A percentile compares a stretch with the other conserved stretches of the same genome.
phyloP scores from a whole-genome alignment of 2,329 filamentous ascomycete genomes.

The Sporothrix humicola region DNA sequence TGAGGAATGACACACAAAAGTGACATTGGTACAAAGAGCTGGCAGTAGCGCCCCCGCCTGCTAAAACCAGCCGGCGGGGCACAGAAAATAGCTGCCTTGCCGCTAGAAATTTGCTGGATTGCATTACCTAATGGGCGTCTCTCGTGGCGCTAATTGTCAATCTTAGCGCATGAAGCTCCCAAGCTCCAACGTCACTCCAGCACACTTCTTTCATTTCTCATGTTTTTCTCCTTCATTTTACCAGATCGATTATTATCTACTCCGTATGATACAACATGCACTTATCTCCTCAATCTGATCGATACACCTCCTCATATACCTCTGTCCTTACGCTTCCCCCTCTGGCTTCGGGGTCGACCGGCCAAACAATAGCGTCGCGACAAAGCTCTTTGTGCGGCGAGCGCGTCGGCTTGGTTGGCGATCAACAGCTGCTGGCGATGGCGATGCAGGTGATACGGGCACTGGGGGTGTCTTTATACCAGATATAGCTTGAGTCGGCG shows the following conservation, averaged over 20 bases:
- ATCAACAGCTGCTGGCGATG: background rate
- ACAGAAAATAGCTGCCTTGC: background rate
- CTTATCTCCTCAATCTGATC: background rate
- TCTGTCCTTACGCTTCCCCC: background rate
- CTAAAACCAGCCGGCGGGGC: slow-evolving; percentile 7
- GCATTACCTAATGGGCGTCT: slow-evolving; percentile 9
- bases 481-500: background rate
- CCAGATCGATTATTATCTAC: background rate
- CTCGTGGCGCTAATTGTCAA: background rate
- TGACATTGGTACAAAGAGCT: background rate
- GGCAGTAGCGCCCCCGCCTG: background rate
- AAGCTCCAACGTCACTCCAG: background rate
- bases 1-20: slow-evolving; percentile 24
- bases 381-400: slow-evolving; percentile 54
- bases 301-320: background rate
- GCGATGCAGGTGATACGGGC: background rate
- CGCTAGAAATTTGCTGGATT: background rate
- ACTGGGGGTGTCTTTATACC: background rate
- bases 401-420: slow-evolving; percentile 31
- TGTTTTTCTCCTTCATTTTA: background rate
- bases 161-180: background rate
- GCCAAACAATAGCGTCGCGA: slow-evolving; percentile 54
- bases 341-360: slow-evolving; percentile 40
- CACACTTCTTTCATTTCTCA: background rate
- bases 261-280: background rate